phyloP scores from a whole-genome alignment of 1,284 basidiomycete genomes.

The Fomitopsis pinicola region DNA sequence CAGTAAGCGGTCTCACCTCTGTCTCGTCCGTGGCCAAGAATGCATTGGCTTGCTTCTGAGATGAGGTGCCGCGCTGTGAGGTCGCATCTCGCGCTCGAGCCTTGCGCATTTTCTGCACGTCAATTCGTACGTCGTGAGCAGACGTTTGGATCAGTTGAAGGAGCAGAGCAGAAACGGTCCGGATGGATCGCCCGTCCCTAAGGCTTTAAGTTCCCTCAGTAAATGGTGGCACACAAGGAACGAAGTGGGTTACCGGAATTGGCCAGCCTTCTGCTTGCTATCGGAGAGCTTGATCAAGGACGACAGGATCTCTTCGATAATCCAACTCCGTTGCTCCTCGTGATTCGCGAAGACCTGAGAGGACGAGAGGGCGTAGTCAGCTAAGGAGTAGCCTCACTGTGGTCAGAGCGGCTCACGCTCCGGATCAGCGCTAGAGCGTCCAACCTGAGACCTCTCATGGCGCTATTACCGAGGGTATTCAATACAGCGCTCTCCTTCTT shows the following conservation, averaged over 20 bases:
- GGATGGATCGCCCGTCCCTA: slow-evolving; percentile 81
- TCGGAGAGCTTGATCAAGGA: slow-evolving; percentile 90
- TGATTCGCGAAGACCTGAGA: slow-evolving; percentile 84
- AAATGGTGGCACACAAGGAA: not conserved
- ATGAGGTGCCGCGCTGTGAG: slow-evolving; percentile 50
- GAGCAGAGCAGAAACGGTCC: slow-evolving; percentile 88
- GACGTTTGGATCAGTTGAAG: slow-evolving; percentile 96
- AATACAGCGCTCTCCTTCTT: slow-evolving; percentile 55
- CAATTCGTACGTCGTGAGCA: slow-evolving; percentile 70
- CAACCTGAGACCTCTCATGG: slow-evolving; percentile 78
- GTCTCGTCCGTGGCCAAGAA: slow-evolving; percentile 64
- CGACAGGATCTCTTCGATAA: slow-evolving; percentile 91
- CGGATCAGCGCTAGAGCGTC: slow-evolving; percentile 82
- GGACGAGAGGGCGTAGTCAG: not conserved
- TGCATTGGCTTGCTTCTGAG: slow-evolving; percentile 40
- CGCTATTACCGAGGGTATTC: slow-evolving; percentile 62
- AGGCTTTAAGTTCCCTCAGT: slow-evolving; percentile 38
- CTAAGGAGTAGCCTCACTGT: not conserved
- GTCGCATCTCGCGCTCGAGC: slow-evolving; percentile 58
- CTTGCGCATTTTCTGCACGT: slow-evolving; percentile 57
- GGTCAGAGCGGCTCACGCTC: slow-evolving; percentile 48
- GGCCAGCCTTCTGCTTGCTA: slow-evolving; percentile 80
- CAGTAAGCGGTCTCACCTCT: slow-evolving; percentile 39
- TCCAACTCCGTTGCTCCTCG: slow-evolving; percentile 89
- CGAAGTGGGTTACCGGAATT: slow-evolving; percentile 63